Evolutionary conservation across 2,329 filamentous ascomycete genomes (phyloP), one percentile per base, ranked within the genome.

Genomic region (Pseudogymnoascus sp.): DNA sequence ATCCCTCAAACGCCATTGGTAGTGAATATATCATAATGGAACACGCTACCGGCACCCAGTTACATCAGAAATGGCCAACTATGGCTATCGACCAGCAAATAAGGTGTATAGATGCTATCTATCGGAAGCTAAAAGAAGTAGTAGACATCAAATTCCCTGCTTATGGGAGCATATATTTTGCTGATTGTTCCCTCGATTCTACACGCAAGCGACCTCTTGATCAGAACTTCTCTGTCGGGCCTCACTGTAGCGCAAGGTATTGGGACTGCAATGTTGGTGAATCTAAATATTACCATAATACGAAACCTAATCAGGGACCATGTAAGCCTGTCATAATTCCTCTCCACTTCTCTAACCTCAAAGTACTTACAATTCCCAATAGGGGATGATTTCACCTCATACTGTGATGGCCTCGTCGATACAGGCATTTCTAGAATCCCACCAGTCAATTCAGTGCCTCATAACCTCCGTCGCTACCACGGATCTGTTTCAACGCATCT

Each of bases 1-100:
- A 77, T 64, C 63, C 68, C 18, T 67, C 63, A 12, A 75, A 74
- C 63, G 18, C 67, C 12, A 71, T 76, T 60, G 73, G 73, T 37
- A 70, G 66, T 23, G 73, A 76, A 65, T 77, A 77, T 60, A 76
- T 77, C 31, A 76, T 77, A 21, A 76, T 75, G 72, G 71, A 76
- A 63, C 72, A 76, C 65, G 72, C 69, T 10, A 25, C 61, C 35
- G 75, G 74, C n/a, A 66, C 75, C 61, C 69, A 66, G 31, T 62
- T 77, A 31, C 69, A 72, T 25, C 44, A 73, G 16, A 67, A 64
- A 63, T 77, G 74, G 75, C 63, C 67, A 10, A 60, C 64, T 18
- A 74, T 77, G 69, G 59, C 68, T 37, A 63, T 59, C 12, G 63
- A 69, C 38, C 69, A 75, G 62, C 68, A 70, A 50, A 66, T 75